Evolutionary conservation across 805 yeast genomes (phyloP).

Genomic region (Candida vartiovaarae): DNA sequence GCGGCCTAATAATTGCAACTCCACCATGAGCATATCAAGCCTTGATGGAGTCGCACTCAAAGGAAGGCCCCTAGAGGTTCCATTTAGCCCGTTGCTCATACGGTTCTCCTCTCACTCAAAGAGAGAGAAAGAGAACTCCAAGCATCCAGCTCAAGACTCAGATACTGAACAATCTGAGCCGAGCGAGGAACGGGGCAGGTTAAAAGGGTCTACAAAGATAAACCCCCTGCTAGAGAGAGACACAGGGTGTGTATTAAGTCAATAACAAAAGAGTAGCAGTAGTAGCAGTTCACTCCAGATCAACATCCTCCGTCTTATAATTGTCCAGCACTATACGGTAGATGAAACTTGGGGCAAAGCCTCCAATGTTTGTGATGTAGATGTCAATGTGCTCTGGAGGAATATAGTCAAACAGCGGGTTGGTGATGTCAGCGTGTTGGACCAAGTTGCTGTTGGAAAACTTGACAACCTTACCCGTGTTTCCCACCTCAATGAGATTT

Average conservation of each 20-base stretch:
- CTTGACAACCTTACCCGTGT: conserved; percentile 80
- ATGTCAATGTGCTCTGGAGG: conserved; percentile 93
- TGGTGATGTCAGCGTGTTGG: conserved; percentile 72
- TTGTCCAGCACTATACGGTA: conserved; percentile 93
- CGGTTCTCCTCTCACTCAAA: too few species aligned
- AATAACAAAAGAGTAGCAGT: neutral
- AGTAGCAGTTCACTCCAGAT: conserved; percentile 32
- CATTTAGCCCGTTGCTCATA: conserved; percentile 39
- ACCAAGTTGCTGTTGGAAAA: conserved; percentile 65
- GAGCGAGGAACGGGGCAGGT: conserved; percentile 62
- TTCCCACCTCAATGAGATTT: conserved; percentile 85
- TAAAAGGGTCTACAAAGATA: neutral
- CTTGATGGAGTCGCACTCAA: conserved; percentile 53
- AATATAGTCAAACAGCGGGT: conserved; percentile 85
- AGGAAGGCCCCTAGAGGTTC: conserved; percentile 32
- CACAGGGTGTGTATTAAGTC: neutral
- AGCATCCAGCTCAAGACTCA: conserved; percentile 60
- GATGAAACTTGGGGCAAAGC: conserved; percentile 92
- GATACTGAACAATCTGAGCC: conserved; percentile 28
- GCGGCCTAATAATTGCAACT: conserved; percentile 24
- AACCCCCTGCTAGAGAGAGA: conserved; percentile 1
- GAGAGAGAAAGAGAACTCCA: neutral
- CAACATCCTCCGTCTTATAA: conserved; percentile 79
- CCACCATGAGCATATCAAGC: conserved; percentile 20
- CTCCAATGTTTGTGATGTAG: conserved; percentile 86